A percentile compares a stretch with the other conserved stretches of the same genome.
Conservation (phyloP, 1,284 basidiomycete species). For the Schizophyllum commune region DNA sequence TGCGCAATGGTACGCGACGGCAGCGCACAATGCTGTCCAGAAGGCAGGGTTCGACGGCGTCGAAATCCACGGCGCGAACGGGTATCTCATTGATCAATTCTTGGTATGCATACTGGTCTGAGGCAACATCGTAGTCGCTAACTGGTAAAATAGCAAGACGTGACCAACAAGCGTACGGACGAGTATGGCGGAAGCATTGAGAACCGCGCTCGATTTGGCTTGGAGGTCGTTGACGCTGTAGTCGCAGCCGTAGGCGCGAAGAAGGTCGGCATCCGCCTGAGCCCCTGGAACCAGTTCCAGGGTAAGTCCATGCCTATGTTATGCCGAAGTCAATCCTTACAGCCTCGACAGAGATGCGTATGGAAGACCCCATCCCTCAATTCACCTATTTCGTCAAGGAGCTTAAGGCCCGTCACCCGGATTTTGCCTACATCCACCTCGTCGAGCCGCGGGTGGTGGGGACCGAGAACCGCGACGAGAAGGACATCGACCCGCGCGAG, state of each 20-base stretch:
- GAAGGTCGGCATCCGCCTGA: conserved; percentile 40
- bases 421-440: conserved; percentile 42
- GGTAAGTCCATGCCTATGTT: no score
- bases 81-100: conserved; percentile 20
- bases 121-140: no score
- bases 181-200: conserved; percentile 47
- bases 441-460: conserved; percentile 23
- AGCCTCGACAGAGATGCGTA: conserved; percentile 21
- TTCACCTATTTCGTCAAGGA: conserved; percentile 21
- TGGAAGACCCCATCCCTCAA: conserved; percentile 30
- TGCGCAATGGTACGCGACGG: conserved; percentile 24
- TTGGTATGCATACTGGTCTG: no score
- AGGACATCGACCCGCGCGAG: conserved; percentile 13
- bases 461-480: conserved; percentile 12
- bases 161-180: conserved; percentile 43
- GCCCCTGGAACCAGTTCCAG: conserved; percentile 36
- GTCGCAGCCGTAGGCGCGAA: conserved; percentile 26
- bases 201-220: conserved; percentile 41
- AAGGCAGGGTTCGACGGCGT: conserved; percentile 21
- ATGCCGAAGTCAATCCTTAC: no score
- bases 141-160: no score
- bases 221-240: conserved; percentile 37
- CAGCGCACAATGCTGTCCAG: conserved; percentile 32
- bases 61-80: conserved; percentile 7
- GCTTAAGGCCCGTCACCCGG: conserved; percentile 22